Conservation (phyloP, 495 filamentous ascomycete genomes). For the Chaetomium cochliodes region DNA sequence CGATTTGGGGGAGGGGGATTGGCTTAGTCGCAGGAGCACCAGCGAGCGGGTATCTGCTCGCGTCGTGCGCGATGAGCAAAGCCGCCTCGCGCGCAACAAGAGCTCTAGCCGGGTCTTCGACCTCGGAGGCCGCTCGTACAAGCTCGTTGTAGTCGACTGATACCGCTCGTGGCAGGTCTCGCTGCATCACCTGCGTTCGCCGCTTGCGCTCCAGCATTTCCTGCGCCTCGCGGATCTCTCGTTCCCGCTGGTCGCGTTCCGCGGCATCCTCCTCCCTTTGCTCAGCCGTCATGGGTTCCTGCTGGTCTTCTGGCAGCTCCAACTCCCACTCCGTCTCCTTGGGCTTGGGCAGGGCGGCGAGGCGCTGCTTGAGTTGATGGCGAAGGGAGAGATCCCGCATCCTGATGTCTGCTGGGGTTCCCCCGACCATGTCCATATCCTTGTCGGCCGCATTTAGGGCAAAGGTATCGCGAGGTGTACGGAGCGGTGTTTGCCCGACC, state of each 20-base stretch:
- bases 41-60: constrained; percentile 66
- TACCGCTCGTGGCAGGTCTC: constrained; percentile 72
- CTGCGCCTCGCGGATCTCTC: constrained; percentile 64
- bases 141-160: constrained; percentile 69
- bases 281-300: constrained; percentile 54
- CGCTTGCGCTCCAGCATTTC: constrained; percentile 76
- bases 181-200: constrained; percentile 86
- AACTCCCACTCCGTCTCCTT: constrained; percentile 90
- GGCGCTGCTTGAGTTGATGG: constrained; percentile 66
- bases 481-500: constrained; percentile 79
- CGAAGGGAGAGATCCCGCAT: constrained; percentile 69
- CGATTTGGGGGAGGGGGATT: constrained; percentile 60
- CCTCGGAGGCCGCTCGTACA: constrained; percentile 55
- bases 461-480: constrained; percentile 88
- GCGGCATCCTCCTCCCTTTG: constrained; percentile 80
- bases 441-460: constrained; percentile 71
- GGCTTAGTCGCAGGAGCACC: constrained; percentile 58
- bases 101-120: constrained; percentile 42
- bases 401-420: constrained; percentile 75
- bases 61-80: constrained; percentile 76
- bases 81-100: constrained; percentile 74
- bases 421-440: constrained; percentile 65
- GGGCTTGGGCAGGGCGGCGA: constrained; percentile 85
- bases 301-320: constrained; percentile 82
- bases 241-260: constrained; percentile 70